phyloP scores from a whole-genome alignment of 805 yeast genomes.

The Hanseniaspora pseudoguilliermondii region DNA sequence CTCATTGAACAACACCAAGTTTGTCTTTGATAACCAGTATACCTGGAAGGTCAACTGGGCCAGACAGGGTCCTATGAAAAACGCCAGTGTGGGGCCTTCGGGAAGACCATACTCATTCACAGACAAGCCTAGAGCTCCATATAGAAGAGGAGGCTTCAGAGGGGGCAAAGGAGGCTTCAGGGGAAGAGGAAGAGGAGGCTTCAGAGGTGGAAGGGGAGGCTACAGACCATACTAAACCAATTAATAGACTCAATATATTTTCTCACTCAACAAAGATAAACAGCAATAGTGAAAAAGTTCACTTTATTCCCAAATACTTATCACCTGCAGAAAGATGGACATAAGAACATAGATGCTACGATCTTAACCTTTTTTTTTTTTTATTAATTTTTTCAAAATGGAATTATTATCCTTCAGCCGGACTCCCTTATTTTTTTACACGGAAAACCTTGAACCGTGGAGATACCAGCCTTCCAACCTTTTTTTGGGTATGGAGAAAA shows the following conservation, averaged over 20 bases:
- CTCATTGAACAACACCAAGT: slow-evolving; percentile 33
- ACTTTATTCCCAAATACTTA: too few relatives aligned
- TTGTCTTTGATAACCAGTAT: slow-evolving; percentile 30
- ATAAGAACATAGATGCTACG: too few relatives aligned
- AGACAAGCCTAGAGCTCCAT: neutral
- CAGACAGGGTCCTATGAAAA: slow-evolving; percentile 35
- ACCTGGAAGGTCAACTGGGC: slow-evolving; percentile 45
- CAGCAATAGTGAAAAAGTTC: too few relatives aligned
- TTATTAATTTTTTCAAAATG: neutral
- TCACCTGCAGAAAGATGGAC: too few relatives aligned
- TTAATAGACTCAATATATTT: too few relatives aligned
- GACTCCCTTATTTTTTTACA: neutral
- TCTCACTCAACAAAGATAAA: too few relatives aligned
- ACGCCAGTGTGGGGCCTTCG: slow-evolving; percentile 12
- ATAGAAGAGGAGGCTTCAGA: slow-evolving; percentile 9
- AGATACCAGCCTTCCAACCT: too few relatives aligned
- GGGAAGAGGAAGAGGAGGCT: slow-evolving; percentile 17
- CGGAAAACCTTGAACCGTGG: neutral
- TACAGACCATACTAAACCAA: neutral
- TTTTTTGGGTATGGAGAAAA: too few relatives aligned
- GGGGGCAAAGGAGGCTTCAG: slow-evolving; percentile 15
- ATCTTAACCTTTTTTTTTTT: too few relatives aligned
- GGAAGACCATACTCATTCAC: slow-evolving; percentile 11
- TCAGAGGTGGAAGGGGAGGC: slow-evolving; percentile 17
- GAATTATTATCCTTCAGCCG: neutral